Evolutionary conservation across 352 stramenopile genomes (phyloP).

Genomic region (Globisporangium megalacanthum): DNA sequence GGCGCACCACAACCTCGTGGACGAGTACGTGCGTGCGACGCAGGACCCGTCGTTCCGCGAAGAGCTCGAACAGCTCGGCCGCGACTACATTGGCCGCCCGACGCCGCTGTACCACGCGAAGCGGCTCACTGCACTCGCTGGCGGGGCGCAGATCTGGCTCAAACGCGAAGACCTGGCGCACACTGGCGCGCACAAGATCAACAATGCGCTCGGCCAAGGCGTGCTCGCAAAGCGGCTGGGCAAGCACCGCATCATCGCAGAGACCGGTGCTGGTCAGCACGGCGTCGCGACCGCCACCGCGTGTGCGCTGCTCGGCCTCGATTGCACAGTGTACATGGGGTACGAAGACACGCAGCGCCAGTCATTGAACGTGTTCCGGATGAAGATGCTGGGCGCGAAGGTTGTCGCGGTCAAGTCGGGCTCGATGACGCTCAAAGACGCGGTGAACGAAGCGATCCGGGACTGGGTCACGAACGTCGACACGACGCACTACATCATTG

Average conservation of each 20-base stretch:
- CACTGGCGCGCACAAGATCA: constrained; percentile 99
- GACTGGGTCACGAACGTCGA: constrained; percentile 99
- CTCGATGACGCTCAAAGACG: constrained; percentile 97
- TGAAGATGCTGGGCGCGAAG: constrained; percentile 99
- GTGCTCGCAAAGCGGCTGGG: constrained; percentile 94
- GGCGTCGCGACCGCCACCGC: constrained; percentile 97
- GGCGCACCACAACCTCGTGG: constrained; percentile 93
- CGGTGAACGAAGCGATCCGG: constrained; percentile 98
- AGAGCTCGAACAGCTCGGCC: constrained; percentile 95
- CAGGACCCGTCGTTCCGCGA: constrained; percentile 93
- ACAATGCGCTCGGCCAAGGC: constrained; percentile 97
- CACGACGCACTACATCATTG: constrained; percentile 98
- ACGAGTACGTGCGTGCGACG: constrained; percentile 92
- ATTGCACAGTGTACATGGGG: constrained; percentile 99
- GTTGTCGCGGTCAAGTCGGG: constrained; percentile 96
- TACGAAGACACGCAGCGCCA: constrained; percentile 97
- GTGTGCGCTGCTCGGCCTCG: constrained; percentile 93
- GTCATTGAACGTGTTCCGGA: constrained; percentile 98
- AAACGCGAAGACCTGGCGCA: constrained; percentile 98
- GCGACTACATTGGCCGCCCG: constrained; percentile 89
- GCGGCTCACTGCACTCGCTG: constrained; percentile 91
- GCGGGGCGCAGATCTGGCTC: constrained; percentile 95
- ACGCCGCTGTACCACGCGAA: constrained; percentile 97
- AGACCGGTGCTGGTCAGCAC: constrained; percentile 98
- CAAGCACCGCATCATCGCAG: constrained; percentile 97